A percentile compares a stretch with the other conserved stretches of the same genome.
These are phyloP conservation scores for Amaranthus tricolor DNA, from an alignment of 179 eudicot genomes.

Conservation along the genomic window DNA sequence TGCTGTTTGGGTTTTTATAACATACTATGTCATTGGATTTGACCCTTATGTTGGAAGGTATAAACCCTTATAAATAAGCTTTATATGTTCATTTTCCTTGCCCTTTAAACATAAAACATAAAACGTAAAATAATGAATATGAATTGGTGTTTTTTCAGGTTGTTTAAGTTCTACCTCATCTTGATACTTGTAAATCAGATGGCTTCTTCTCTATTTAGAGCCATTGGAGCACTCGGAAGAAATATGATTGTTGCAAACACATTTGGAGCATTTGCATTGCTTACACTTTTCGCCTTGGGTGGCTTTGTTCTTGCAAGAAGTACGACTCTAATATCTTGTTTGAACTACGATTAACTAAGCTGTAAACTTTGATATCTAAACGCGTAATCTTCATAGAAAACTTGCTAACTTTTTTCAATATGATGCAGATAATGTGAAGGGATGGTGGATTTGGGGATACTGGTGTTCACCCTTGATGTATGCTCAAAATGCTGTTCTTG, in stretches of 20 bases:
- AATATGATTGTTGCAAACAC: conserved; percentile 56
- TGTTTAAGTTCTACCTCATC: conserved; percentile 48
- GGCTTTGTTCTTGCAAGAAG: conserved; percentile 57
- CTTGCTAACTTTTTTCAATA: conserved; percentile 1
- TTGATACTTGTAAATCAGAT: conserved; percentile 45
- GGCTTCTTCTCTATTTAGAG: conserved; percentile 54
- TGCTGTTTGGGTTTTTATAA: conserved; percentile 38
- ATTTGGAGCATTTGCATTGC: conserved; percentile 54
- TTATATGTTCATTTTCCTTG: too few relatives aligned
- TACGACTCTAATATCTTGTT: conserved; percentile 13
- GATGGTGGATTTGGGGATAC: conserved; percentile 73
- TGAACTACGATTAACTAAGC: not conserved
- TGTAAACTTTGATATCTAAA: not conserved
- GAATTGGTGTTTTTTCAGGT: conserved; percentile 34
- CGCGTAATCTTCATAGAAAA: not conserved
- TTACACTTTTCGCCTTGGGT: conserved; percentile 45
- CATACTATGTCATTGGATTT: conserved; percentile 62
- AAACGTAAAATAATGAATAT: not conserved
- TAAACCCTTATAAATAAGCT: not conserved
- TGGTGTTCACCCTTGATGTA: conserved; percentile 67
- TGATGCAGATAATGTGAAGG: conserved; percentile 42
- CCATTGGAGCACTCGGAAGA: conserved; percentile 64
- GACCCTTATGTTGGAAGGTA: conserved; percentile 59
- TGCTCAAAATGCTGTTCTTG: conserved; percentile 48
- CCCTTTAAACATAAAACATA: not conserved